phyloP scores from a whole-genome alignment of 2,329 filamentous ascomycete species.

The Neonectria sp. region DNA sequence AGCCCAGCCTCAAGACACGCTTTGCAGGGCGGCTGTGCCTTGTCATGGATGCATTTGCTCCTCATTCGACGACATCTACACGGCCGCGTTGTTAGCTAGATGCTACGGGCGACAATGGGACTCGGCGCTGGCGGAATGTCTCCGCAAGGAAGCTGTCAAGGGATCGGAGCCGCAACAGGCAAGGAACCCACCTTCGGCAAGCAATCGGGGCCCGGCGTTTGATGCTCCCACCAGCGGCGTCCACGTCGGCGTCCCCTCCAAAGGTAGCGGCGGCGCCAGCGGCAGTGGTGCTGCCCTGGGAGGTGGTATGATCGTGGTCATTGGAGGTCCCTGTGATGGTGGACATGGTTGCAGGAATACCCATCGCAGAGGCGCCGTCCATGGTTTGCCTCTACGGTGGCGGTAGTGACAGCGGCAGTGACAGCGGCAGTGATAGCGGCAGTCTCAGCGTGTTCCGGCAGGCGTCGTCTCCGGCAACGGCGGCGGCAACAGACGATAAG shows the following conservation, averaged over 20 bases:
- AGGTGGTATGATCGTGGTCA: constrained; percentile 19
- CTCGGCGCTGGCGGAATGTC: background rate
- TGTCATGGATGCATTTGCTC: constrained; percentile 69
- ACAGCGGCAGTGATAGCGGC: background rate
- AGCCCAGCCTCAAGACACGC: constrained; percentile 67
- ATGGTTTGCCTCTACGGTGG: constrained; percentile 25
- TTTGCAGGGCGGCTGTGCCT: constrained; percentile 64
- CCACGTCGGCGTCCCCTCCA: constrained; percentile 21
- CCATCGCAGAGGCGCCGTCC: constrained; percentile 27
- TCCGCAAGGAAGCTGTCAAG: constrained; percentile 5
- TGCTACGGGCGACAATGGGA: constrained; percentile 1
- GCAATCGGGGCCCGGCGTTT: constrained; percentile 68
- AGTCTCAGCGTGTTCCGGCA: constrained; percentile 25
- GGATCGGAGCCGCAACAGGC: constrained; percentile 15
- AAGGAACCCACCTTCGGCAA: constrained; percentile 63
- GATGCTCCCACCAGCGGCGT: constrained; percentile 46
- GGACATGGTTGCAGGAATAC: constrained; percentile 19
- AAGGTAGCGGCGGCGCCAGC: constrained; percentile 14
- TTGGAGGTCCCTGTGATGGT: constrained; percentile 8
- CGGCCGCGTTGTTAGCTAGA: constrained; percentile 11
- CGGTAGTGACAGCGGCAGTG: background rate
- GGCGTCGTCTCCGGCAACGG: constrained; percentile 10
- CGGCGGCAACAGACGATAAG: constrained; percentile 14
- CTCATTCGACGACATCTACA: constrained; percentile 69
- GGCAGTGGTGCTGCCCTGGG: constrained; percentile 13